A percentile compares a stretch with the other conserved stretches of the same genome.
These are phyloP conservation scores for Diutina rugosa DNA, from an alignment of 1,139 yeast species.

Conservation along the genomic window DNA sequence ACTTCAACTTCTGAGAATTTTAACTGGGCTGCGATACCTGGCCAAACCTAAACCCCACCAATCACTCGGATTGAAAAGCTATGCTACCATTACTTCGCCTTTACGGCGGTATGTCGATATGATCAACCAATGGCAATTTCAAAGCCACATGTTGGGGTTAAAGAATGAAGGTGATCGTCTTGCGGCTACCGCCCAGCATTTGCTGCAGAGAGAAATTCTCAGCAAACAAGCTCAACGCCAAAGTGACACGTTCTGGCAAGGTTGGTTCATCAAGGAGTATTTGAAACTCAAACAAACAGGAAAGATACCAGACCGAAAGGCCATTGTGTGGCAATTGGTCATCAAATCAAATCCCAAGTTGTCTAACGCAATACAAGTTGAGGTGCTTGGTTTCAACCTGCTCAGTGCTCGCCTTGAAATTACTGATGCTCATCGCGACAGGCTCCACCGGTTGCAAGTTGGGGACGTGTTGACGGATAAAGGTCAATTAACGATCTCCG, in stretches of 20 bases:
- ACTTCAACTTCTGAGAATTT: constrained; percentile 7
- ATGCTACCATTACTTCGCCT: constrained; percentile 82
- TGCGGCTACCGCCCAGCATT: neutral
- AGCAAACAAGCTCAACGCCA: neutral
- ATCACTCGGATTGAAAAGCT: constrained; percentile 49
- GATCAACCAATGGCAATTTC: constrained; percentile 51
- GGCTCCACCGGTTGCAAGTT: neutral
- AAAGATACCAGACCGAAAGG: neutral
- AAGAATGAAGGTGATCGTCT: neutral
- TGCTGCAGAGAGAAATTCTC: neutral
- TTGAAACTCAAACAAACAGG: neutral
- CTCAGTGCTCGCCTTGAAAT: neutral
- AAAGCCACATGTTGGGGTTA: neutral
- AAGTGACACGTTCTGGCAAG: neutral
- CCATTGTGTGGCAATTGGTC: neutral
- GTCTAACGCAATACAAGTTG: neutral
- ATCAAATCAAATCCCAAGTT: neutral
- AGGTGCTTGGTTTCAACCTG: neutral
- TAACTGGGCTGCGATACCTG: constrained; percentile 21
- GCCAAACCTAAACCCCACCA: constrained; percentile 35
- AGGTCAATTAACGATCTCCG: neutral
- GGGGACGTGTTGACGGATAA: neutral
- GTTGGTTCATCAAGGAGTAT: neutral
- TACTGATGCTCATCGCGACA: neutral
- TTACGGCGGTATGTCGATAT: constrained; percentile 78